Base-by-base conservation (phyloP, 371 early-diverging fungal species). In the Mucor sp. region DNA sequence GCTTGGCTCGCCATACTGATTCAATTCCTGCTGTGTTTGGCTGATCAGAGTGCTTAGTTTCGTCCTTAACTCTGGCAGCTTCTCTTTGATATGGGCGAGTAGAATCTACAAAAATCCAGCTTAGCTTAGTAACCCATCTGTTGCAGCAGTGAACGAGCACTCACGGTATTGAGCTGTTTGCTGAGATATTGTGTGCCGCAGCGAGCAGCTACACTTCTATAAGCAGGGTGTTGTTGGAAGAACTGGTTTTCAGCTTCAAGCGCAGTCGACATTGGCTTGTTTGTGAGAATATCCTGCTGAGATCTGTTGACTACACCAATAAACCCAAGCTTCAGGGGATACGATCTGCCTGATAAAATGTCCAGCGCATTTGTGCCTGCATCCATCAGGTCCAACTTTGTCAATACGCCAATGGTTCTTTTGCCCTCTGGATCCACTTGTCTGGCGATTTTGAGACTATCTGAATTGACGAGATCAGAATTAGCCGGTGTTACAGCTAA, bases 331-430 rank as follows among this genome's bases (percentile, higher is more conserved):
- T 91, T 93, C 53, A 96, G 77, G 6, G 92, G 93, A 59, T 91
- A 91, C 0, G 91, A 88, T 59, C 91, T 87, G 19, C 94, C 95
- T 17, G 93, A 88, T 30, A 97, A 83, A 32, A 96, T 87, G 60
- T 96, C 94, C 50, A 95, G 75, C 27, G 95, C 93, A 75, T 95
- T 92, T 37, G 96, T 96, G 37, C 97, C 97, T 37, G 89, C 88
- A 75, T 97, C 98, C 97, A 98, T 96, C 62, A 98, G 77, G 79
- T 98, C 98, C 50, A 97, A 78, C 79, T 98, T 98, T 50, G 97
- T 97, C 58, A 98, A 78, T 4, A 98, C 96, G 58, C 97, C 96
- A 35, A 97, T 89, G 0, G 97, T 97, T 66, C 97, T 84, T 69
- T 82, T 88, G 69, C 91, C 93, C 69, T 92, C 91, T 12, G 95